Evolutionary conservation across 306 rosid genomes (phyloP), one percentile per base, ranked within the genome.

Genomic region (Sechiopsis laciniata): DNA sequence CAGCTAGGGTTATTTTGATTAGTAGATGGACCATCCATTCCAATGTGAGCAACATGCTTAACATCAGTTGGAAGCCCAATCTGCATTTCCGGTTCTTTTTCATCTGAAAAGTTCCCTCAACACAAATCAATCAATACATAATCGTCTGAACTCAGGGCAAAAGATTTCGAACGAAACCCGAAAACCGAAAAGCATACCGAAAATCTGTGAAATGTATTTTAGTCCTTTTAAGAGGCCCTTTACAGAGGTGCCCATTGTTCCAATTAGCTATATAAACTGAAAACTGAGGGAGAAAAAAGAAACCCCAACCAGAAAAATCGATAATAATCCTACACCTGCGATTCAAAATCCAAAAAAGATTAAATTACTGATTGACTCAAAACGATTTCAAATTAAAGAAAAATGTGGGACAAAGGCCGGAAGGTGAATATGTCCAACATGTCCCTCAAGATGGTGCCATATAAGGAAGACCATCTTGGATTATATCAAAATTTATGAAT

Each of bases 41-140:
- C 85, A 68, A 84, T 84, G 50, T 84, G 88, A 16, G 85, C 85
- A 21, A 84, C 85, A 79, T 84, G 88, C 74, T 84, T 84, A 32
- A 84, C 99, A 62, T 95, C 99, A 15, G 97, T 95, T 21, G 97
- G 99, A 64, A 83, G 83, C 10, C 99, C 99, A 78, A 95, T 95
- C 81, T 89, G 86, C 76, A 95, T 85, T 51, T 89, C 92, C 3
- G 82, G 84, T 76, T 89, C 90, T 78, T 89, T 89, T 48, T 95
- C 97, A 7, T 94, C 97, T 91, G 83, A 79, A 79, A 78, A 75
- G 45, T 35, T 48, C 45, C 54, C 2, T 24, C 60, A 37, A 8
- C 37, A 51, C 72, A 64, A 15, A 17, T 55, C 45, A 50, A 69
- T 24, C 19, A 20, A 8, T 54, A 8, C 20, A 37, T 26, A 45